Percentiles rank a stretch among this genome's conserved stretches.
These are phyloP conservation scores for Lentinula sp. DNA, from an alignment of 768 basidiomycete species.

Conservation along the genomic window DNA sequence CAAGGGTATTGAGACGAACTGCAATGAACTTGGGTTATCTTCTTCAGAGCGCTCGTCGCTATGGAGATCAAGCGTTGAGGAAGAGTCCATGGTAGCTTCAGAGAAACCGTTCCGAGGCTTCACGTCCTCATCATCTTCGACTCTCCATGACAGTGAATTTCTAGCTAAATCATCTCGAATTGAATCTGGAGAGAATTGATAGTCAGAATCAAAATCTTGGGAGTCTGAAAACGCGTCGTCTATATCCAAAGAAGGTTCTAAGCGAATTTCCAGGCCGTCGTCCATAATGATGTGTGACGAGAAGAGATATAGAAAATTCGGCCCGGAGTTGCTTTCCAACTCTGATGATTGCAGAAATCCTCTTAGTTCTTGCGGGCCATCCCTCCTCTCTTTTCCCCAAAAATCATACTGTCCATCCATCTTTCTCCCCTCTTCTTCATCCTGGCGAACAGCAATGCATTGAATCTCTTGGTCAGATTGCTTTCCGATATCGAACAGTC, in stretches of 20 bases:
- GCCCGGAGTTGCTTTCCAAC: not conserved
- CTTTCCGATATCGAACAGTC: constrained; percentile 68
- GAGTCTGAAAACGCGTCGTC: constrained; percentile 69
- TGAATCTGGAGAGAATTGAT: constrained; percentile 54
- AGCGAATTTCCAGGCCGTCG: not conserved
- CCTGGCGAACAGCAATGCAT: constrained; percentile 85
- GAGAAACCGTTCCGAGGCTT: constrained; percentile 26
- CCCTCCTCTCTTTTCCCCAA: constrained; percentile 74
- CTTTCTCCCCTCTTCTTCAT: constrained; percentile 69
- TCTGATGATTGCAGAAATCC: constrained; percentile 84
- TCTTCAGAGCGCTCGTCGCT: constrained; percentile 19
- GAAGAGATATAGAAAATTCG: not conserved
- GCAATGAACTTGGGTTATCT: constrained; percentile 6
- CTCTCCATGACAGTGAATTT: constrained; percentile 30
- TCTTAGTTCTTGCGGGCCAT: constrained; percentile 84
- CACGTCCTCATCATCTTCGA: constrained; percentile 18
- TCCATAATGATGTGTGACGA: constrained; percentile 1
- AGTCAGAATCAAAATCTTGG: constrained; percentile 41
- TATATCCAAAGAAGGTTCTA: constrained; percentile 27
- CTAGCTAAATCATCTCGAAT: constrained; percentile 58
- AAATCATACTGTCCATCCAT: constrained; percentile 53
- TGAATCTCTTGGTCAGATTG: constrained; percentile 72
- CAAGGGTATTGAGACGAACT: constrained; percentile 18
- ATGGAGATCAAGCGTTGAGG: constrained; percentile 56
- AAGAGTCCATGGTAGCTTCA: constrained; percentile 34